Conservation (phyloP, 805 yeast genomes). For the Metschnikowia matae region DNA sequence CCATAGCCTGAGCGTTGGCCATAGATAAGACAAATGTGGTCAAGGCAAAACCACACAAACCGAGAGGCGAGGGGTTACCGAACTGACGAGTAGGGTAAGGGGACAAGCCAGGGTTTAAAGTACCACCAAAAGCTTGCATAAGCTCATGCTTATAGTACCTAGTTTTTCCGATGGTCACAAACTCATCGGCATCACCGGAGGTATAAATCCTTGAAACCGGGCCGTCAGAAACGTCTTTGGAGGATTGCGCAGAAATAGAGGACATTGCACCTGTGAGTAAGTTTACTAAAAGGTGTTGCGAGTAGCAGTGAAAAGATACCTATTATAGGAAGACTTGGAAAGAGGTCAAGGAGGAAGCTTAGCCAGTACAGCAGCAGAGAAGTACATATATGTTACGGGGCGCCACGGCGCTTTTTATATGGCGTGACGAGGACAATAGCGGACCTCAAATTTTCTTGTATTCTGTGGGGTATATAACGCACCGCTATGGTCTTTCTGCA, state of each 20-base stretch:
- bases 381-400: neutral
- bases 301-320: neutral
- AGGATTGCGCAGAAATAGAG: constrained; percentile 11
- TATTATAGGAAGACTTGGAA: neutral
- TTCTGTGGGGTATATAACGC: constrained; percentile 4
- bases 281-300: neutral
- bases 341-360: neutral
- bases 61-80: constrained; percentile 29
- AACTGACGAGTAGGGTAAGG: constrained; percentile 49
- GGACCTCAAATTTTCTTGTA: constrained; percentile 1
- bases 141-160: constrained; percentile 32
- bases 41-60: constrained; percentile 19
- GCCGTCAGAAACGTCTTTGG: constrained; percentile 9
- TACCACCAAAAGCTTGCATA: constrained; percentile 37
- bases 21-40: constrained; percentile 20
- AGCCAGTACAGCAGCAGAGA: neutral
- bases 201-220: constrained; percentile 24
- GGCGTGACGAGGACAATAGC: neutral
- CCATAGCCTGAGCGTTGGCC: constrained; percentile 21
- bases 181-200: constrained; percentile 32
- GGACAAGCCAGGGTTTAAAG: constrained; percentile 29
- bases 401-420: neutral
- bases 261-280: constrained; percentile 7
- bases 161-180: constrained; percentile 26
- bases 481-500: neutral